Conservation (phyloP, 768 basidiomycete genomes). For the Cyclocybe cylindracea region DNA sequence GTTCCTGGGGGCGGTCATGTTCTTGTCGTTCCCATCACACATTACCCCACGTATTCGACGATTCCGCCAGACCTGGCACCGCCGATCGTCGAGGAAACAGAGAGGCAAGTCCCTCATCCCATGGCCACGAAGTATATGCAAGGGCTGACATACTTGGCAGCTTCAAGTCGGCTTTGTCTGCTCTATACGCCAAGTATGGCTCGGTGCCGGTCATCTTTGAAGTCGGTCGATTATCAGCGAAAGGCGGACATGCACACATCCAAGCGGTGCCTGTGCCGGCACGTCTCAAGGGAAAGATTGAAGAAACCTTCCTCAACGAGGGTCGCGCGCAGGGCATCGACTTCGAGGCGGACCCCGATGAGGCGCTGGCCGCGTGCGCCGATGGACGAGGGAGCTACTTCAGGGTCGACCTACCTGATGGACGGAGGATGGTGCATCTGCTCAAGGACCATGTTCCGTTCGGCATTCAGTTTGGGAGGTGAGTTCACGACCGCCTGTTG, state of each 20-base stretch:
- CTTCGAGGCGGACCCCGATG: slow-evolving; percentile 73
- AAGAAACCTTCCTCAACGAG: slow-evolving; percentile 70
- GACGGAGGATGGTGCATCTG: slow-evolving; percentile 82
- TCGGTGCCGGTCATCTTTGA: slow-evolving; percentile 82
- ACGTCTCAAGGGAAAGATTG: slow-evolving; percentile 62
- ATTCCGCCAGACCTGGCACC: slow-evolving; percentile 77
- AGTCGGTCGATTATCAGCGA: slow-evolving; percentile 77
- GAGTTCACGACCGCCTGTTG: slow-evolving; percentile 20
- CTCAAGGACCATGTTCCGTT: slow-evolving; percentile 80
- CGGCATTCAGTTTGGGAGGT: slow-evolving; percentile 94
- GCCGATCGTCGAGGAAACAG: slow-evolving; percentile 80
- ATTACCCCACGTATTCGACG: slow-evolving; percentile 85
- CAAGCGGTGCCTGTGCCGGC: slow-evolving; percentile 81
- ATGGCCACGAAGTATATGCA: neutral
- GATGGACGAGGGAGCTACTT: slow-evolving; percentile 78
- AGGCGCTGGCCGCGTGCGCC: slow-evolving; percentile 53
- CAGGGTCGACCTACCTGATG: slow-evolving; percentile 86
- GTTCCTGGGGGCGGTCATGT: slow-evolving; percentile 98
- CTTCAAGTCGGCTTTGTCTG: slow-evolving; percentile 75
- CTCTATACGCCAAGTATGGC: slow-evolving; percentile 70
- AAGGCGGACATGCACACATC: slow-evolving; percentile 94
- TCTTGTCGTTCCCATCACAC: slow-evolving; percentile 90
- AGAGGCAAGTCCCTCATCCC: slow-evolving; percentile 45
- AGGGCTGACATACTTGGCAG: slow-evolving; percentile 34
- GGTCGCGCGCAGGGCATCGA: slow-evolving; percentile 67